A percentile compares a stretch with the other conserved stretches of the same genome.
Evolutionary conservation across 192 early-diverging fungal species (phyloP).

Genomic region (Funneliformis geosporum): DNA sequence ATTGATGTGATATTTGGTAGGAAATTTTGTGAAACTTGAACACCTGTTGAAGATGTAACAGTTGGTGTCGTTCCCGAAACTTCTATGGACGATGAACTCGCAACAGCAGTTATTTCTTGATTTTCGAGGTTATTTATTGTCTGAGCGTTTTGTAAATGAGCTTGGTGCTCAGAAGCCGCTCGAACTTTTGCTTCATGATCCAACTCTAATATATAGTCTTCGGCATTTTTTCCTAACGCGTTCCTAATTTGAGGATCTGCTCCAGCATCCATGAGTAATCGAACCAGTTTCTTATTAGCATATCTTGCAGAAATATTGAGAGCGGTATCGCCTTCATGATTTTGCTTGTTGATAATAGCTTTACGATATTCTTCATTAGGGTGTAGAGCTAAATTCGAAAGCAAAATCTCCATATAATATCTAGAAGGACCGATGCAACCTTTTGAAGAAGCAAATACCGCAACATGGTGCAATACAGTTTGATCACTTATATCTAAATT

Average conservation of each 20-base stretch:
- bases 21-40: slow-evolving; percentile 9
- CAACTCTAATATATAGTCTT: slow-evolving; percentile 55
- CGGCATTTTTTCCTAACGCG: slow-evolving; percentile 63
- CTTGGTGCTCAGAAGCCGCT: neutral
- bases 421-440: slow-evolving; percentile 71
- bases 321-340: slow-evolving; percentile 80
- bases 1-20: neutral
- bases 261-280: slow-evolving; percentile 60
- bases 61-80: neutral
- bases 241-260: slow-evolving; percentile 69
- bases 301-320: slow-evolving; percentile 65
- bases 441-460: slow-evolving; percentile 65
- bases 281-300: slow-evolving; percentile 60
- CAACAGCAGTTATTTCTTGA: neutral
- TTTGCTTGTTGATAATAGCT: slow-evolving; percentile 70
- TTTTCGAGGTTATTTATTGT: neutral
- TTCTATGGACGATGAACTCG: neutral
- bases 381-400: slow-evolving; percentile 68
- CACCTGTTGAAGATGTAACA: neutral
- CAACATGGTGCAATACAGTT: slow-evolving; percentile 92
- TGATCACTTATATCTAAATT: slow-evolving; percentile 77
- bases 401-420: slow-evolving; percentile 90
- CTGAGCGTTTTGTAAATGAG: neutral
- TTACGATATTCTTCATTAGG: slow-evolving; percentile 69
- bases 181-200: slow-evolving; percentile 31